Base-by-base conservation (phyloP, 2,329 filamentous ascomycete genomes). In the Cyphellophora attinorum region DNA sequence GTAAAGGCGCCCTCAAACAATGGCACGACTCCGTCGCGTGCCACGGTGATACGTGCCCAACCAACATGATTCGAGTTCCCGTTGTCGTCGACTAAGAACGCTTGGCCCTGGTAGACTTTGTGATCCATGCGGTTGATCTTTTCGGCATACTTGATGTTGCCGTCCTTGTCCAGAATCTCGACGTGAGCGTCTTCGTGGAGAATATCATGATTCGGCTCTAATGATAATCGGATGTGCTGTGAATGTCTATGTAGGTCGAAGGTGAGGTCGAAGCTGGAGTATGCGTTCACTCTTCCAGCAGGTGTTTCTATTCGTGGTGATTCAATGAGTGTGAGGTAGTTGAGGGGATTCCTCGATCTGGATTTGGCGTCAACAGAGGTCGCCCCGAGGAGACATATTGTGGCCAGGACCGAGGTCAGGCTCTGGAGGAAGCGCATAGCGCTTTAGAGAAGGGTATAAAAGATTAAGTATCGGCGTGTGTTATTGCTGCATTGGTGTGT, bases 141-240 rank as follows among this genome's bases (percentile, higher is more conserved):
- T 52, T 93, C 82, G n/a, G 72, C 65, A 14, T 65, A 62, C 33
- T 61, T 65, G 23, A 93, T 60, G 31, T 70, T 67, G 34, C 91
- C 91, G 56, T 94, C 78, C 8, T 69, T 55, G 35, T 70, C 77
- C 27, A 94, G 58, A 53, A 85, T 80, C 25, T 79, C 74, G 31
- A 98, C 67, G 33, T 72, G 74, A 6, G 88, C 81, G 49, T 81
- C 78, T 11, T 85, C 72, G 35, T 80, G 74, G 29, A 98, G 68
- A 39, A 96, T 78, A 59, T 96, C 85, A 62, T 93, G 76, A 56
- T 96, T 96, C 3, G 91, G 91, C 55, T 91, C 79, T 31, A 98
- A 71, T 36, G 74, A 72, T 34, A 98, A 71, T 46, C 85, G 84
- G 51, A 96, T 68, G 47, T 76, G 73, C 44, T 86, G 72, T 40